phyloP scores from a whole-genome alignment of 2,329 filamentous ascomycete species.

The Fusarium miscanthi region DNA sequence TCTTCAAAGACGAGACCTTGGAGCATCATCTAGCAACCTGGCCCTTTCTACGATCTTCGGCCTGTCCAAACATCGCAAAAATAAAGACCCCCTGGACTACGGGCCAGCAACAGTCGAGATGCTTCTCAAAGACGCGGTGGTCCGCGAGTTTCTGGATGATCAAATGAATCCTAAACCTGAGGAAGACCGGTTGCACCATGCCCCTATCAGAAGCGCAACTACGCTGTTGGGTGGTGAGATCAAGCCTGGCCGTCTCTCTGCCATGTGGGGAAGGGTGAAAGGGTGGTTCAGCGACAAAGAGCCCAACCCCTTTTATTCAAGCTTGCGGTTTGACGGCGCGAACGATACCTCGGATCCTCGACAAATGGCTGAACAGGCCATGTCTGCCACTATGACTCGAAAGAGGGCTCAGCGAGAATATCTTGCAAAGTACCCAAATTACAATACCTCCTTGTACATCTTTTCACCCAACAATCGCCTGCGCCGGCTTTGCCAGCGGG shows the following conservation, averaged over 20 bases:
- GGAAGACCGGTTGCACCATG: slow-evolving; percentile 46
- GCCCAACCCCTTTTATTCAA: slow-evolving; percentile 95
- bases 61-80: slow-evolving; percentile 67
- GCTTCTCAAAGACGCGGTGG: slow-evolving; percentile 95
- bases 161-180: slow-evolving; percentile 47
- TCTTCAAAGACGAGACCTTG: slow-evolving; percentile 88
- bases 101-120: slow-evolving; percentile 93
- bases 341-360: slow-evolving; percentile 86
- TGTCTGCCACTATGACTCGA: slow-evolving; percentile 82
- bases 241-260: slow-evolving; percentile 69
- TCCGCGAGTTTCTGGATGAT: slow-evolving; percentile 90
- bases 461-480: slow-evolving; percentile 83
- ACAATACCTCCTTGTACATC: slow-evolving; percentile 92
- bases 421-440: slow-evolving; percentile 84
- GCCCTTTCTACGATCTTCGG: slow-evolving; percentile 78
- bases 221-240: slow-evolving; percentile 55
- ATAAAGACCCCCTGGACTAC: slow-evolving; percentile 88
- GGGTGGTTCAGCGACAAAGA: slow-evolving; percentile 72
- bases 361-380: slow-evolving; percentile 89
- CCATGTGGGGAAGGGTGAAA: slow-evolving; percentile 70
- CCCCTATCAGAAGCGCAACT: slow-evolving; percentile 49
- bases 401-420: slow-evolving; percentile 93
- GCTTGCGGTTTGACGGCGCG: slow-evolving; percentile 72
- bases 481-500: slow-evolving; percentile 83
- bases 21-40: slow-evolving; percentile 77